Percentiles rank a stretch among this genome's conserved stretches.
Conservation (phyloP, 257 asterid species). For the Capsicum rhomboideum region DNA sequence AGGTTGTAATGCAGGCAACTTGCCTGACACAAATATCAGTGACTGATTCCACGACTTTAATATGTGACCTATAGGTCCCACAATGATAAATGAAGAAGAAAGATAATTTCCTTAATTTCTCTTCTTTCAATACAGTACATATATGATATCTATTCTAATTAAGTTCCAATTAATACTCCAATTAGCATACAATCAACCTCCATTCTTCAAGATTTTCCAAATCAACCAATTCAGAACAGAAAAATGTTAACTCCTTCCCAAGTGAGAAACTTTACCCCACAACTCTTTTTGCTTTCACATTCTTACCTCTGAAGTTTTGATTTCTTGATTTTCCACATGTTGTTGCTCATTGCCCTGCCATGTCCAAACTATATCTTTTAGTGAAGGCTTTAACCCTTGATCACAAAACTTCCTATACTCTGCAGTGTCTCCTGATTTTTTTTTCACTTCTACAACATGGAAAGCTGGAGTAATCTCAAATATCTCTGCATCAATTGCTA, state of each 20-base stretch:
- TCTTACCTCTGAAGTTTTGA: not conserved
- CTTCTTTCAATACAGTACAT: no score
- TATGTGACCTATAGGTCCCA: not conserved
- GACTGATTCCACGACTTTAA: not conserved
- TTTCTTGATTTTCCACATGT: not conserved
- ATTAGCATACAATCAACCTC: not conserved
- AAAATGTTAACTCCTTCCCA: not conserved
- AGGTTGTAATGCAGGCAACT: not conserved
- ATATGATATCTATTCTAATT: no score
- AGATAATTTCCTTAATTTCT: no score
- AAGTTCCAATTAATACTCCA: no score
- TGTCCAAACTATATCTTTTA: slow-evolving; percentile 35
- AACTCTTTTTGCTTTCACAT: not conserved
- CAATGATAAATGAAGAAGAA: no score
- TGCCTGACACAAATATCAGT: not conserved
- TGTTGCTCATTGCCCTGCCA: slow-evolving; percentile 36
- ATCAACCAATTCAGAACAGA: not conserved
- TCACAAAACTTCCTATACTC: not conserved
- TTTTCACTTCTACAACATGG: slow-evolving; percentile 1
- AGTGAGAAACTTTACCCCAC: no score
- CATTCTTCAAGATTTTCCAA: not conserved
- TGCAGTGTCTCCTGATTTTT: not conserved
- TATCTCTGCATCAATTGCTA: not conserved
- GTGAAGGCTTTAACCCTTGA: slow-evolving; percentile 21
- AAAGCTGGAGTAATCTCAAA: slow-evolving; percentile 1